A percentile compares a stretch with the other conserved stretches of the same genome.
Conservation (phyloP, 768 basidiomycete species). For the Leccinum variicolor region DNA sequence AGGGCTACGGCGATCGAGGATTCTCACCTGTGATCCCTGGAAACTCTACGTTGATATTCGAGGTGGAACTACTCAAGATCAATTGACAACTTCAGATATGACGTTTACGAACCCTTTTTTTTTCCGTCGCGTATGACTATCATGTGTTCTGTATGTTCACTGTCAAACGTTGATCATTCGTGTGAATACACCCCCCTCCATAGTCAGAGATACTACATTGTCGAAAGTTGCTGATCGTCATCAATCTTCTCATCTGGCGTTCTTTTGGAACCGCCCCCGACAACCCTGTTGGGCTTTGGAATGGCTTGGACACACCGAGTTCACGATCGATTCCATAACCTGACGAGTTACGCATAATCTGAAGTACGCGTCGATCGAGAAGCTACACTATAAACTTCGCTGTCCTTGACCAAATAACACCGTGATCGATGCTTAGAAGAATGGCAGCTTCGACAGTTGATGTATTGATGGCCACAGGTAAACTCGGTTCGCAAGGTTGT, state of each 20-base stretch:
- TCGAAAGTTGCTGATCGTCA: background rate
- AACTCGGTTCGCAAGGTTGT: background rate
- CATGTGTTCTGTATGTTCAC: slow-evolving; percentile 26
- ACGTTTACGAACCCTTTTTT: slow-evolving; percentile 19
- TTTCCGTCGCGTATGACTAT: slow-evolving; percentile 15
- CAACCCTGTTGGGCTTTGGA: background rate
- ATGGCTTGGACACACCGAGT: background rate
- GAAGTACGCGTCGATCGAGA: background rate
- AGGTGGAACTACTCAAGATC: slow-evolving; percentile 82
- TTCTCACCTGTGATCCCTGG: slow-evolving; percentile 79
- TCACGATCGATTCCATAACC: background rate
- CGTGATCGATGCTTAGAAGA: background rate
- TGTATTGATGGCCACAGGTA: background rate
- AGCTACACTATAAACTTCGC: background rate
- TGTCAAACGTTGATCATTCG: slow-evolving; percentile 13
- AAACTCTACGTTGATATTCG: slow-evolving; percentile 72
- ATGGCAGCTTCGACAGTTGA: background rate
- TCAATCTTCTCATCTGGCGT: background rate
- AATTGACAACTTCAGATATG: slow-evolving; percentile 32
- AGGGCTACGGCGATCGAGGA: slow-evolving; percentile 75
- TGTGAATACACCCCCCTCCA: slow-evolving; percentile 4
- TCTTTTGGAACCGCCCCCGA: background rate
- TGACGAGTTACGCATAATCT: background rate
- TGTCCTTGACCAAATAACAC: background rate
- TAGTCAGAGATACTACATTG: background rate